phyloP scores from a whole-genome alignment of 805 yeast species.

The Lipomyces mesembrius region DNA sequence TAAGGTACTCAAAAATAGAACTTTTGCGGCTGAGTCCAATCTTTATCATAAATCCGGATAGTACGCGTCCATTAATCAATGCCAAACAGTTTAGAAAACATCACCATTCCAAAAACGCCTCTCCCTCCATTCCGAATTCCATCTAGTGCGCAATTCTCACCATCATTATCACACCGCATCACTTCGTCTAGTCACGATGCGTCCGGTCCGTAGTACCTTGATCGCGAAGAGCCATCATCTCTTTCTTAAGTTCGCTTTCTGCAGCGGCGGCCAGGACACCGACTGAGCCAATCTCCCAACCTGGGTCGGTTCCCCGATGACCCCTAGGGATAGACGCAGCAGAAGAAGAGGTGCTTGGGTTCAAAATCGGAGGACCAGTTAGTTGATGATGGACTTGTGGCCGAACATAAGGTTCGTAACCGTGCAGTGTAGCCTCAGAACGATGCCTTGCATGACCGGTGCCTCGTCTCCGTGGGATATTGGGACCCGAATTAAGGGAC shows the following conservation, averaged over 20 bases:
- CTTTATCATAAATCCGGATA: neutral
- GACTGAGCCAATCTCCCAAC: slow-evolving; percentile 35
- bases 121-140: neutral
- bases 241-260: slow-evolving; percentile 27
- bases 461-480: slow-evolving; percentile 32
- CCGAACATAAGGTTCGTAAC: slow-evolving; percentile 37
- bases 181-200: neutral
- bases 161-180: neutral
- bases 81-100: neutral
- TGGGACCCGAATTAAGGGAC: slow-evolving; percentile 14
- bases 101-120: slow-evolving; percentile 1
- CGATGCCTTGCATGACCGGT: slow-evolving; percentile 36
- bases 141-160: neutral
- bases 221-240: slow-evolving; percentile 3
- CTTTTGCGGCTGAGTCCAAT: neutral
- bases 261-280: slow-evolving; percentile 37
- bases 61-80: neutral
- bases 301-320: slow-evolving; percentile 25
- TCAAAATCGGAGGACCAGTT: slow-evolving; percentile 16
- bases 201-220: slow-evolving; percentile 1
- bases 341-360: neutral
- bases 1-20: neutral
- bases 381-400: slow-evolving; percentile 15
- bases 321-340: neutral
- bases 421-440: slow-evolving; percentile 37